Percentiles rank a stretch among this genome's conserved stretches.
These are phyloP conservation scores for Saitozyma sp. DNA, from an alignment of 768 basidiomycete genomes.

Conservation along the genomic window DNA sequence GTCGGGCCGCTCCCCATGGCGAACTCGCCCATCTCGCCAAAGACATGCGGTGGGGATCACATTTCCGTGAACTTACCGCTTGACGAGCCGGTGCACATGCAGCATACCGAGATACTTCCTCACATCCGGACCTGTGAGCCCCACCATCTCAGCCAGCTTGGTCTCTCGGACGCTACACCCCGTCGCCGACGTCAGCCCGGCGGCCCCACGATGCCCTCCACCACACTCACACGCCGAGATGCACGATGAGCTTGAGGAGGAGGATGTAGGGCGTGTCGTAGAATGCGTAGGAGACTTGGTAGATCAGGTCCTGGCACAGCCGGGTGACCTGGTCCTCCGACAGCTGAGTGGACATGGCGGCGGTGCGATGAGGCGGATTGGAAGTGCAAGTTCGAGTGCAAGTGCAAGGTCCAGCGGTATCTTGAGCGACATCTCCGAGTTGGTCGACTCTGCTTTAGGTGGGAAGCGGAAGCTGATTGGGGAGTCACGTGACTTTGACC, in stretches of 20 bases:
- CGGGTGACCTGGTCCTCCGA: slow-evolving; percentile 32
- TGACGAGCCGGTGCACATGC: slow-evolving; percentile 42
- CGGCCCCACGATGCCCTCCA: too few species aligned
- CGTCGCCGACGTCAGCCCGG: slow-evolving; percentile 4
- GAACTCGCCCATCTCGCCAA: too few species aligned
- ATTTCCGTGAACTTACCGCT: slow-evolving; percentile 28
- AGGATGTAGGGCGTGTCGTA: slow-evolving; percentile 91
- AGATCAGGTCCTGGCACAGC: slow-evolving; percentile 63
- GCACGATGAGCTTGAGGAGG: slow-evolving; percentile 88
- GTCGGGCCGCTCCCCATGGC: too few species aligned
- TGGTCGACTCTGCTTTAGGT: too few species aligned
- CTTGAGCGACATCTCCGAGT: too few species aligned
- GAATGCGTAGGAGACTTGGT: slow-evolving; percentile 88
- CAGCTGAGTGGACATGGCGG: slow-evolving; percentile 24
- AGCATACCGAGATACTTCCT: slow-evolving; percentile 48
- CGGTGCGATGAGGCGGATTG: not conserved
- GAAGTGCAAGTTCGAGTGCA: too few species aligned
- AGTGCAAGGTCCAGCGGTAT: too few species aligned
- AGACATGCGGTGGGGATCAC: too few species aligned
- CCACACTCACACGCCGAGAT: slow-evolving; percentile 81
- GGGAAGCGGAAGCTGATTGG: too few species aligned
- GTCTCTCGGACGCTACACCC: slow-evolving; percentile 31
- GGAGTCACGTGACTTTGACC: too few species aligned
- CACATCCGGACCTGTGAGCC: slow-evolving; percentile 37
- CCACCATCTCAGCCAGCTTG: slow-evolving; percentile 26